Conservation (phyloP, 2,329 filamentous ascomycete genomes). For the Sclerotinia nivalis region DNA sequence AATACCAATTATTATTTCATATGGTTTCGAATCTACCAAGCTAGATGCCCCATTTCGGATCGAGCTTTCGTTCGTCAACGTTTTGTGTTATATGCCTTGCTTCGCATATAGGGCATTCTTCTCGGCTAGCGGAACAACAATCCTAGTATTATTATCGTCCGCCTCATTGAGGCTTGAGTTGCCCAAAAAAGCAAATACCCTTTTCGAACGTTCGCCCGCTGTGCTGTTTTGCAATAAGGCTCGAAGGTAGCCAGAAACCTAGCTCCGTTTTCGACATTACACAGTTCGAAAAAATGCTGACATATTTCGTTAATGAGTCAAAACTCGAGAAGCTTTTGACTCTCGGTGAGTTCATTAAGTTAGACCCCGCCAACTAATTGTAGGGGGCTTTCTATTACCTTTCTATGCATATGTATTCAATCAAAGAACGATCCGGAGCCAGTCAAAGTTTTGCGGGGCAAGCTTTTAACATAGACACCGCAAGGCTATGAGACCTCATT, state of each 20-base stretch:
- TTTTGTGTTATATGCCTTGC: conserved; percentile 15
- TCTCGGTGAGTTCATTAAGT: conserved; percentile 23
- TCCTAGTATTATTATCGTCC: conserved; percentile 16
- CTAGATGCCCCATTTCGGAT: not conserved
- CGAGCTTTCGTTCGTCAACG: not conserved
- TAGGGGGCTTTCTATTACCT: conserved; percentile 3
- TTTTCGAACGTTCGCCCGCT: not conserved
- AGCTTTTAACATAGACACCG: not conserved
- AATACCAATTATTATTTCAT: not conserved
- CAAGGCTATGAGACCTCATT: conserved; percentile 2
- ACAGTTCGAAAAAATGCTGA: conserved; percentile 17
- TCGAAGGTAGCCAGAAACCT: conserved; percentile 5
- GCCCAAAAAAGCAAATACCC: conserved; percentile 13
- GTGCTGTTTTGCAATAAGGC: conserved; percentile 12
- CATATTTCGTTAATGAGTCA: not conserved
- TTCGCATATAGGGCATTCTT: conserved; percentile 21
- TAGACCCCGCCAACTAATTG: conserved; percentile 5
- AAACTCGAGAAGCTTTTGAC: not conserved
- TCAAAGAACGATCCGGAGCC: not conserved
- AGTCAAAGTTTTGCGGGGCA: conserved; percentile 15
- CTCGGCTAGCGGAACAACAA: conserved; percentile 12
- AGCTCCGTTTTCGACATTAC: conserved; percentile 5
- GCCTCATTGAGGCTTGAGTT: conserved; percentile 23
- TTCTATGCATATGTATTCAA: conserved; percentile 17
- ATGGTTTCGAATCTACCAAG: not conserved